Evolutionary conservation across 345 rosid genomes (phyloP), one percentile per base, ranked within the genome.

Genomic region (Eucalyptus sp.): DNA sequence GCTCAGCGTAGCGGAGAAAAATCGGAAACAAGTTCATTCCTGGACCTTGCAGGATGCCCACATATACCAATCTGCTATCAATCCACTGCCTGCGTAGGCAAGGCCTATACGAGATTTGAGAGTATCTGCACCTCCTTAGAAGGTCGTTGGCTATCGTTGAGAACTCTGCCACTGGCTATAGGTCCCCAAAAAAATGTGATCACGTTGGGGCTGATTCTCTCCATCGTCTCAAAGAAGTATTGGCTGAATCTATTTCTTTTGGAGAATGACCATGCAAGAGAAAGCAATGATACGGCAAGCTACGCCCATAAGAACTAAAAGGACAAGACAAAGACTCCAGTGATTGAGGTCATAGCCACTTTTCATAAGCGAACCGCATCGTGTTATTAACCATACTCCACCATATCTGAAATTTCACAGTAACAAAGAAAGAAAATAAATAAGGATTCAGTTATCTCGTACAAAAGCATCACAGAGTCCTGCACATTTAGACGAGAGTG

Each of bases 351-450:
- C 92, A 71, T 96, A 98, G 13, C 96, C 96, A 29, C 88, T 94
- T 50, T 92, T 90, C 92, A 92, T 88, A 50, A 98, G 95, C 22
- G 99, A 94, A 33, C 99, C 99, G 50, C 99, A 97, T 85, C 99
- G 89, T 33, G 99, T 96, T 89, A 98, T 95, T 92, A 98, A 92
- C 99, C 99, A 98, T 20, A 98, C 99, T 86, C 99, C 99, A n/a
- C 92, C 92, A 89, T 97, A 98, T 90, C 99, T 97, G 94, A 88
- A 89, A 85, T 24, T 43, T 86, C 11, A 37, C 48, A 33, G 48
- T 24, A 87, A 86, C 41, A 87, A 37, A 22, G 25, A 31, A 13
- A 13, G 9, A 86, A 16, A 86, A 62, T 29, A 43, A 80, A 56
- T 66, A 46, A 87, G 76, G 51, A 58, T 27, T 50, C 33, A 83